These are phyloP conservation scores for Hypoxylon rubiginosum DNA, from an alignment of 2,329 filamentous ascomycete genomes.

Conservation along the genomic window DNA sequence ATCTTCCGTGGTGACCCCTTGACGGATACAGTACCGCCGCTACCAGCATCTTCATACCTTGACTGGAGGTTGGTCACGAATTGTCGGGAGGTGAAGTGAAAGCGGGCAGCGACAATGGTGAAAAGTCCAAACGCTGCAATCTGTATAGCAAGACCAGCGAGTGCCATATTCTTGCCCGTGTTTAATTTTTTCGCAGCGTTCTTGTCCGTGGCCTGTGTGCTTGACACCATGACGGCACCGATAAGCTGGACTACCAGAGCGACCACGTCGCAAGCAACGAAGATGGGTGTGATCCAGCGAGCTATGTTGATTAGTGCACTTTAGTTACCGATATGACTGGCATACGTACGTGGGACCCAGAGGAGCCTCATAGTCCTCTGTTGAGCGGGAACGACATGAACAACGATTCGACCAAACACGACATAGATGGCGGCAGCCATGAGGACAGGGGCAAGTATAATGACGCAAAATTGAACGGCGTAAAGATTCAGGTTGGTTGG, in stretches of 20 bases:
- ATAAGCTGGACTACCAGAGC: conserved; percentile 50
- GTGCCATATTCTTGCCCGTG: conserved; percentile 55
- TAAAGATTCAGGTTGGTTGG: conserved; percentile 45
- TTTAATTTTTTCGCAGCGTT: conserved; percentile 52
- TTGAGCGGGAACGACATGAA: conserved; percentile 54
- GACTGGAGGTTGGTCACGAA: conserved; percentile 52
- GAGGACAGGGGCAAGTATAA: conserved; percentile 56
- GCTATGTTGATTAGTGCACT: conserved; percentile 26
- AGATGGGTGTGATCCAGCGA: conserved; percentile 51
- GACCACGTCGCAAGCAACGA: conserved; percentile 50
- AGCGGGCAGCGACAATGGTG: conserved; percentile 59
- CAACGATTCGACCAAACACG: conserved; percentile 56
- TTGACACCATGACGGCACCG: conserved; percentile 57
- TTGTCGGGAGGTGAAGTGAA: conserved; percentile 60
- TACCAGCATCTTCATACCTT: conserved; percentile 46
- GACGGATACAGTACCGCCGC: conserved; percentile 53
- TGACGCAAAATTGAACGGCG: conserved; percentile 55
- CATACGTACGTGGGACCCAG: conserved; percentile 53
- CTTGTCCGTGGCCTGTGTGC: conserved; percentile 50
- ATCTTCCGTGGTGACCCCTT: conserved; percentile 40
- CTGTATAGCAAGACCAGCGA: conserved; percentile 59
- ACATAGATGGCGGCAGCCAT: conserved; percentile 58
- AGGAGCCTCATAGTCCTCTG: conserved; percentile 52
- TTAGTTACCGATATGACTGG: neutral
- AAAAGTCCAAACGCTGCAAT: conserved; percentile 62